Evolutionary conservation across 805 yeast genomes (phyloP), one percentile per base, ranked within the genome.

Genomic region (Candida taoyuanica): DNA sequence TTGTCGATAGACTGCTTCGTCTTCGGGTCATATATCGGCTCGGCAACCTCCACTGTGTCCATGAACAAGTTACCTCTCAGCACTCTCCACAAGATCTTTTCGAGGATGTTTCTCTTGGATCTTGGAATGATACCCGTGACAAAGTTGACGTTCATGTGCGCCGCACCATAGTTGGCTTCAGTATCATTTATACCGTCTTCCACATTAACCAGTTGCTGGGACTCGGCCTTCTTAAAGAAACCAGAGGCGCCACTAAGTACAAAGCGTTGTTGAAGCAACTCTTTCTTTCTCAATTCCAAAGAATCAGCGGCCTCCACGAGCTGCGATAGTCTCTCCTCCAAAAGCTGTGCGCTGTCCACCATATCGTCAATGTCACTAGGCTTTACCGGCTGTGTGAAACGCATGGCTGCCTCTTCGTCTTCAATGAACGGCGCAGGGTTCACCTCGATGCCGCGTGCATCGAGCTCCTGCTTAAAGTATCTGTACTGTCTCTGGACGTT

Each of bases 31-130:
- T 74, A 80, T 40, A 89, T 65, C 21, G 81, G 76, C 52, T 82
- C 85, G 5, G 74, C 71, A 46, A 91, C 77, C 53, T 84, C 94
- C 42, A 76, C 73, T 39, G 83, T 73, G 48, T 81, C 80, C 58
- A 88, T 74, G 53, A 74, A 84, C 50, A 94, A 68, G 62, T 93
- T 93, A 58, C 98, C 98, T 62, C 98, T 78, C 48, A 91, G 73
- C 13, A 85, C 80, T 63, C 99, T 76, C 97, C 98, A 94, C 36
- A 88, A 67, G 39, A 93, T 86, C 54, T 81, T 85, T 56, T 88
- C 88, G 48, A 93, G 68, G 4, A 83, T 68, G 16, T 70, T 73
- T 24, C 85, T 70, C 56, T 84, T 84, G 17, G 70, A 74, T 53
- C 94, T 74, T 38, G 79, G 73, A 32, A 93, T 81, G 15, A 91